Evolutionary conservation across 331 rosid genomes (phyloP).

Genomic region (Stylosanthes scabra): DNA sequence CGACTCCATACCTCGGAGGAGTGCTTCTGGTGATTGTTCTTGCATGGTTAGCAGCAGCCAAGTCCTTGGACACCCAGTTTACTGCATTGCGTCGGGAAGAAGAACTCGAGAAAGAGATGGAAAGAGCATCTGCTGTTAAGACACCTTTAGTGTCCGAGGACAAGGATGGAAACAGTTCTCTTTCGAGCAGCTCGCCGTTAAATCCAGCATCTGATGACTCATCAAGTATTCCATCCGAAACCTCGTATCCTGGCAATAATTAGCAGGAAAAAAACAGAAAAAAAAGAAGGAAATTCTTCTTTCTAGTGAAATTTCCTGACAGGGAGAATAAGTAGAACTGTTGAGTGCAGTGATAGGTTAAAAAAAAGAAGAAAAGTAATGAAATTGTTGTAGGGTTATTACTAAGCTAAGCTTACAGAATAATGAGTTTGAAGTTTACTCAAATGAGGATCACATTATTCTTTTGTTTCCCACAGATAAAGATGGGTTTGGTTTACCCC

Average conservation of each 20-base stretch:
- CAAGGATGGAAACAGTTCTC: conserved; percentile 57
- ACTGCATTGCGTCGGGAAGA: conserved; percentile 77
- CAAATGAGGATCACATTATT: conserved; percentile 20
- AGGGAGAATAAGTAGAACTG: conserved; percentile 44
- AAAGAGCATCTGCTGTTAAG: conserved; percentile 81
- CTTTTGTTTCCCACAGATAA: conserved; percentile 36
- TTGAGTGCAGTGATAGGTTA: conserved; percentile 48
- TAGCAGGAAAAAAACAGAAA: conserved; percentile 4
- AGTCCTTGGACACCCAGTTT: conserved; percentile 83
- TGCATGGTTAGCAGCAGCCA: conserved; percentile 89
- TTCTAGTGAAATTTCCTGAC: conserved; percentile 24
- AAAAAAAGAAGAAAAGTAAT: conserved; percentile 9
- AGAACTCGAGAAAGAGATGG: conserved; percentile 93
- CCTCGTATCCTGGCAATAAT: conserved; percentile 58
- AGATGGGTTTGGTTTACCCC: conserved; percentile 37
- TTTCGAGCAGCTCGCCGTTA: conserved; percentile 51
- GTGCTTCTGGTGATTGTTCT: conserved; percentile 76
- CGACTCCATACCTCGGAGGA: conserved; percentile 95
- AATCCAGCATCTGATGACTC: conserved; percentile 54
- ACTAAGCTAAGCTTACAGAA: conserved; percentile 41
- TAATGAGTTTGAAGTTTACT: conserved; percentile 46
- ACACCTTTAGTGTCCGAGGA: conserved; percentile 76
- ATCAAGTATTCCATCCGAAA: conserved; percentile 60
- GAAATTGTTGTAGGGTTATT: conserved; percentile 52
- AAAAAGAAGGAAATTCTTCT: conserved; percentile 21